Evolutionary conservation across 345 rosid genomes (phyloP), one percentile per base, ranked within the genome.

Genomic region (Carallia brachiata): DNA sequence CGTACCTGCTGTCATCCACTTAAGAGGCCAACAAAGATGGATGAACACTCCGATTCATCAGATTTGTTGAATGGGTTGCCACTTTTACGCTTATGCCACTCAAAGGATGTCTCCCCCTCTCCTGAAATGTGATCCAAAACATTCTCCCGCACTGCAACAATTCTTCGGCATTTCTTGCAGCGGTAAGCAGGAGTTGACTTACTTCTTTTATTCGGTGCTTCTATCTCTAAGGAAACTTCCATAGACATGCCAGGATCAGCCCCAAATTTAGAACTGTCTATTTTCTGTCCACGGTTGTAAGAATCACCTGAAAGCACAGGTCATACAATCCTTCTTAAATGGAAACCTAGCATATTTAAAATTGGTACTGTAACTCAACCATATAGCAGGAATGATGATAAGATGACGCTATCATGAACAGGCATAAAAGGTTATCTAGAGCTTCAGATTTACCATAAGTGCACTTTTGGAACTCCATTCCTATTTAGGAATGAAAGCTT

Each of bases 121-220:
- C 90, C 91, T 30, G 90, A 88, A 68, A 73, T 70, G 69, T 93
- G 97, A 73, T 83, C 86, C 44, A 89, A 77, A 37, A 91, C 89
- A 75, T 93, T 85, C 62, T 83, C 88, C 75, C 86, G 83, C 68
- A 78, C 57, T n/a, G 90, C 95, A 63, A 93, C 86, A 70, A 89
- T 75, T 77, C 92, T 89, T 47, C 84, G 80, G 76, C 98, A 93
- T 75, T 91, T 93, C 81, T 84, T 88, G 82, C 96, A 91, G 64
- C 90, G 86, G 57, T 85, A 91, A 16, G 75, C 79, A 52, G 70
- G 37, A 32, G 66, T 65, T 32, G 18, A 34, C 57, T 74, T 83
- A 27, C 58, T 78, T 55, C 62, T 82, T 59, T 73, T 77, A 44
- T 70, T 71, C 57, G 80, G 61, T 68, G 75, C 76, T 44, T 74